Conservation (phyloP, 257 asterid genomes). For the Jacaranda mimosifolia region DNA sequence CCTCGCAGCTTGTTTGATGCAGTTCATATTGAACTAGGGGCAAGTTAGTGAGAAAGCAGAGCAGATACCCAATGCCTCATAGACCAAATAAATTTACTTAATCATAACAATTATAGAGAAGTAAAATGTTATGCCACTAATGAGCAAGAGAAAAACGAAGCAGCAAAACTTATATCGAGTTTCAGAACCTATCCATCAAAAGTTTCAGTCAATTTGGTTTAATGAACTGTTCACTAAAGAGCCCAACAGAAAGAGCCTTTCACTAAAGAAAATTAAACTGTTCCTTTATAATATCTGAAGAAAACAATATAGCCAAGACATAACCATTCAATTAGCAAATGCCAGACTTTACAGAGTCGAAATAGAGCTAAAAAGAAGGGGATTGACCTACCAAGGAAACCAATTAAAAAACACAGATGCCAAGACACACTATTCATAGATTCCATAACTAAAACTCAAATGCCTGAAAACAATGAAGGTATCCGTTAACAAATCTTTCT, state of each 20-base stretch:
- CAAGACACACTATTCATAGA: neutral
- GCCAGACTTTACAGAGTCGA: neutral
- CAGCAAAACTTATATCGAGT: constrained; percentile 24
- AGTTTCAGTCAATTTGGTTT: constrained; percentile 3
- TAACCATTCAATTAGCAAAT: constrained; percentile 5
- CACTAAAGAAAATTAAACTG: neutral
- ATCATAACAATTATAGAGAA: neutral
- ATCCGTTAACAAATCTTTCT: constrained; percentile 23
- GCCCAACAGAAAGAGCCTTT: too few species aligned
- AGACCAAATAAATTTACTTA: neutral
- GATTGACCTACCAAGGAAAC: constrained; percentile 11
- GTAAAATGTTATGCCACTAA: neutral
- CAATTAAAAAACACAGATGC: neutral
- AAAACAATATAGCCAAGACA: neutral
- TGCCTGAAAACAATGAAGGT: constrained; percentile 12
- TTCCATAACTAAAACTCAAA: constrained; percentile 8
- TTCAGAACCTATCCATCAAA: constrained; percentile 20
- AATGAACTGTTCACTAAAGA: neutral
- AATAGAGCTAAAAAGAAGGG: constrained; percentile 11
- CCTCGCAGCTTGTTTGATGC: neutral
- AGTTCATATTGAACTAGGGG: neutral
- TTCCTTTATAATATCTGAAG: neutral
- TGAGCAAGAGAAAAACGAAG: neutral
- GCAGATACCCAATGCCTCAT: neutral
- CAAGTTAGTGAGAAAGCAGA: constrained; percentile 7